Evolutionary conservation across 2,329 filamentous ascomycete genomes (phyloP).

Genomic region (Phoma sp.): DNA sequence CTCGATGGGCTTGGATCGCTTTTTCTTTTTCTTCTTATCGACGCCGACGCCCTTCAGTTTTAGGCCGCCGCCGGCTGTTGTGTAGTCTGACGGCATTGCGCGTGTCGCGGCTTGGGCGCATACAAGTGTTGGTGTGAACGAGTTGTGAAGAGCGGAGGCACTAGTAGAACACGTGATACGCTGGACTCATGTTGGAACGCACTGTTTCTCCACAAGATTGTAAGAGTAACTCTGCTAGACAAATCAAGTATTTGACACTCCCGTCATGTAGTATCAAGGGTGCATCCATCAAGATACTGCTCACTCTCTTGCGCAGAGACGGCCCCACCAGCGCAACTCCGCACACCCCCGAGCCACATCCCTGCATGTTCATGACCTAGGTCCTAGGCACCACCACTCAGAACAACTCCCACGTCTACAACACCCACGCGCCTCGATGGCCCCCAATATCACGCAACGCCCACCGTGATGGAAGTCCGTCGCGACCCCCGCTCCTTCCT

Average conservation of each 20-base stretch:
- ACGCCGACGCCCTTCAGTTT: slow-evolving; percentile 81
- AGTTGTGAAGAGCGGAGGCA: not conserved
- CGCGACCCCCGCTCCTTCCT: slow-evolving; percentile 46
- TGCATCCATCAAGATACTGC: no score
- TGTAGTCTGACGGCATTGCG: slow-evolving; percentile 76
- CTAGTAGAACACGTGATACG: slow-evolving; percentile 4
- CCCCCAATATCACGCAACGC: slow-evolving; percentile 9
- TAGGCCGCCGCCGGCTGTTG: slow-evolving; percentile 71
- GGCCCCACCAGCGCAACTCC: not conserved
- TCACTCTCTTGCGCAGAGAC: no score
- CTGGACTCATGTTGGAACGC: no score
- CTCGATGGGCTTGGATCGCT: slow-evolving; percentile 47
- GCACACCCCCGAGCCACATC: slow-evolving; percentile 20
- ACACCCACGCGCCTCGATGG: slow-evolving; percentile 12
- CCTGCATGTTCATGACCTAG: slow-evolving; percentile 10
- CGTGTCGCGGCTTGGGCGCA: not conserved
- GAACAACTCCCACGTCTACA: not conserved
- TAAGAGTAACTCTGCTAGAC: no score
- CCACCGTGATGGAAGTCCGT: slow-evolving; percentile 46
- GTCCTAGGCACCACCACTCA: not conserved
- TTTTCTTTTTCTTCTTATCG: slow-evolving; percentile 69
- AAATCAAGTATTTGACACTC: no score
- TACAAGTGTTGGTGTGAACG: not conserved
- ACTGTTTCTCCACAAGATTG: no score
- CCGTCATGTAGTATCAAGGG: no score